Percentiles rank a stretch among this genome's conserved stretches.
phyloP scores from a whole-genome alignment of 192 early-diverging fungal genomes.

The Dispira parvispora region DNA sequence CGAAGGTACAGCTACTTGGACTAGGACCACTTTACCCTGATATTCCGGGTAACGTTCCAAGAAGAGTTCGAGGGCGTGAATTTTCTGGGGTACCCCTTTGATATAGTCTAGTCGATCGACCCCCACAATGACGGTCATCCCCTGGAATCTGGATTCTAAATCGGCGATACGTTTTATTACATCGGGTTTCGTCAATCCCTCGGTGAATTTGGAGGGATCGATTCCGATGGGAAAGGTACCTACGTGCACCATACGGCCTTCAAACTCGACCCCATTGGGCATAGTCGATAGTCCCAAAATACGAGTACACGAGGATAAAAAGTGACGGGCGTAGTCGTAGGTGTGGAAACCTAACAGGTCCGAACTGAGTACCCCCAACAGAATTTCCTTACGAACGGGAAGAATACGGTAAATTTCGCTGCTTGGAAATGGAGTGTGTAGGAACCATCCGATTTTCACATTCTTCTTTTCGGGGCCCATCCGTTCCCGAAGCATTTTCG shows the following conservation, averaged over 20 bases:
- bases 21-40: slow-evolving; percentile 83
- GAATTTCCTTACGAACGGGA: slow-evolving; percentile 84
- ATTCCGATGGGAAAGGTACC: slow-evolving; percentile 99
- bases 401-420: slow-evolving; percentile 95
- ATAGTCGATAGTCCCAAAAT: slow-evolving; percentile 86
- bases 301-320: slow-evolving; percentile 89
- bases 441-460: slow-evolving; percentile 94
- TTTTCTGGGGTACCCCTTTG: slow-evolving; percentile 98
- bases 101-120: slow-evolving; percentile 99
- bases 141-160: slow-evolving; percentile 72
- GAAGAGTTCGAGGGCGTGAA: slow-evolving; percentile 90
- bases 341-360: slow-evolving; percentile 99
- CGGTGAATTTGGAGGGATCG: slow-evolving; percentile 84
- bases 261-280: slow-evolving; percentile 86
- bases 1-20: slow-evolving; percentile 96
- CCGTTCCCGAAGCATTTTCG: slow-evolving; percentile 62
- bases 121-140: slow-evolving; percentile 81
- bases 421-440: slow-evolving; percentile 95
- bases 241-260: slow-evolving; percentile 84
- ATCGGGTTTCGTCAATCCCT: slow-evolving; percentile 50
- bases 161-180: slow-evolving; percentile 61
- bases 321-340: slow-evolving; percentile 98
- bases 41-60: slow-evolving; percentile 76
- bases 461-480: slow-evolving; percentile 38
- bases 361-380: slow-evolving; percentile 77